Base-by-base conservation (phyloP, 2,329 filamentous ascomycete species). In the Paraphaeosphaeria minitans region DNA sequence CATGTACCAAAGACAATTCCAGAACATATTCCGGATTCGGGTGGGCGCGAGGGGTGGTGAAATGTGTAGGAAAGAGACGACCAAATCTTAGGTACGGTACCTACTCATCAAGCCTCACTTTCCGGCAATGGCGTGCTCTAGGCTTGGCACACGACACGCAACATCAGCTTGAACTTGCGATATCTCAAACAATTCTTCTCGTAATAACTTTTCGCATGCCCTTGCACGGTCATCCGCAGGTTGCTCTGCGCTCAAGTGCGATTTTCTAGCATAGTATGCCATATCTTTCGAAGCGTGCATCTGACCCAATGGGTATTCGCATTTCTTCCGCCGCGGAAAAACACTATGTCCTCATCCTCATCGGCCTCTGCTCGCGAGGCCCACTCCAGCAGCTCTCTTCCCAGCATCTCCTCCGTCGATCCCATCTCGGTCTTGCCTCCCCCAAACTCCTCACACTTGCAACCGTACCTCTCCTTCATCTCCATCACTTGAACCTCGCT, bases 61-160 rank as follows among this genome's bases (percentile, higher is more conserved):
- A 29, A 46, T 46, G 43, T 46, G 22, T 46, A 46, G 43, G 14
- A 46, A n/a, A n/a, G n/a, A n/a, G n/a, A n/a, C n/a, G n/a, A n/a
- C n/a, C n/a, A n/a, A n/a, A n/a, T n/a, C n/a, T n/a, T n/a, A n/a
- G n/a, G n/a, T n/a, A n/a, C n/a, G n/a, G n/a, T n/a, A n/a, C 43
- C 29, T 46, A 22, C 43, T 46, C 22, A 27, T 46, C 43, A 29
- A 29, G 43, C 22, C 22, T 46, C 10, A 29, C n/a, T 14, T 13
- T 46, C 43, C 43, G 43, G 22, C 13, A 21, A 46, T 46, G 22
- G 43, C 43, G 43, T 46, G 43, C 43, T 46, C 43, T 14, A 29
- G 22, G 12, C 22, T 46, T 46, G n/a, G 14, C 22, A 46, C 43
- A n/a, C 43, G 43, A 46, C 22, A 46, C n/a, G 22, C 43, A 46